These are phyloP conservation scores for Stagonosporopsis tanaceti DNA, from an alignment of 2,329 filamentous ascomycete genomes.

Conservation along the genomic window DNA sequence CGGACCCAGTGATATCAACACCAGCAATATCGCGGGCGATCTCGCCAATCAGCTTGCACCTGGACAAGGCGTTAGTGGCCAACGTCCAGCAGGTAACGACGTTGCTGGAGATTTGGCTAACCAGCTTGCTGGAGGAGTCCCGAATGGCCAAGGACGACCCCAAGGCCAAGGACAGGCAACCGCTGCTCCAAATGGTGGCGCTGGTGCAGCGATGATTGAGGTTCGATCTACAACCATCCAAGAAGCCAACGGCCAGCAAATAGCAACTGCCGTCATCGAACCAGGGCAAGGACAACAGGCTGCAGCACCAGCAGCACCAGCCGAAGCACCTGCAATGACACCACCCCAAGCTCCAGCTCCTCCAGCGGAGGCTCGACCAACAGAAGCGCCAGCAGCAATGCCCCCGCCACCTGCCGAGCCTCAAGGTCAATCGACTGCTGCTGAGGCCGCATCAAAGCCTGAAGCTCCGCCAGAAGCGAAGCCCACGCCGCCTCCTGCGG, in stretches of 20 bases:
- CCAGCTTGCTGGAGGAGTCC: slow-evolving; percentile 8
- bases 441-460: slow-evolving; percentile 7
- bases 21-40: slow-evolving; percentile 24
- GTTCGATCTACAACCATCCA: slow-evolving; percentile 25
- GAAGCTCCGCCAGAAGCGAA: slow-evolving; percentile 3
- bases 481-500: slow-evolving; percentile 10
- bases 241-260: slow-evolving; percentile 19
- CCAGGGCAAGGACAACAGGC: slow-evolving; percentile 17
- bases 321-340: slow-evolving; percentile 5
- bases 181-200: slow-evolving; percentile 11
- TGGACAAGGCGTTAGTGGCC: slow-evolving; percentile 10
- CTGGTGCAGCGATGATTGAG: slow-evolving; percentile 15
- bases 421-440: slow-evolving; percentile 1
- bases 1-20: slow-evolving; percentile 18
- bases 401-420: slow-evolving; percentile 10
- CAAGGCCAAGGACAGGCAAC: slow-evolving; percentile 21
- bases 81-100: slow-evolving; percentile 13
- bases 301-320: slow-evolving; percentile 12
- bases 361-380: slow-evolving; percentile 13
- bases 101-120: slow-evolving; percentile 17
- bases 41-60: slow-evolving; percentile 32
- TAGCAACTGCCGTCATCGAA: slow-evolving; percentile 18
- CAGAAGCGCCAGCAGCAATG: slow-evolving; percentile 15
- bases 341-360: slow-evolving; percentile 10
- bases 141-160: slow-evolving; percentile 8